Evolutionary conservation across 805 yeast genomes (phyloP), one percentile per base, ranked within the genome.

Genomic region (Wickerhamomyces rabaulensis): DNA sequence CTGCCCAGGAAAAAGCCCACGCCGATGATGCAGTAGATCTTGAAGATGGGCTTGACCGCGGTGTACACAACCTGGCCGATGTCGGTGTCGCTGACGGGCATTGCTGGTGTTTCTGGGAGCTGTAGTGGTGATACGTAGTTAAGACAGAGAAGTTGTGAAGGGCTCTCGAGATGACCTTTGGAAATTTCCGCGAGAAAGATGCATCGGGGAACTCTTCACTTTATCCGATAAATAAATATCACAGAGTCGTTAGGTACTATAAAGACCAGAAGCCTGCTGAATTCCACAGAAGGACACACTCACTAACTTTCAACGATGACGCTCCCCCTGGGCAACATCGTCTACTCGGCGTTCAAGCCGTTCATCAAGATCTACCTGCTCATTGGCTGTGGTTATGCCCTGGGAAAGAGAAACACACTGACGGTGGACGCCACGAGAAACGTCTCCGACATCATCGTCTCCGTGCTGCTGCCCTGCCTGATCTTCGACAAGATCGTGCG

Each of bases 311-410:
- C 31, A 27, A 27, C 12, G 36, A 33, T 33, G 36, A 33, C 36
- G 4, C 5, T 16, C 3, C 36, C 39, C 19, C 45, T 58, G 4
- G 58, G 59, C 1, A 21, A 57, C 7, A 50, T 75, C 44, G 71
- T 77, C 15, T 77, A 75, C 56, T 75, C 87, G 20, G 55, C 92
- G 1, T 87, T 84, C 23, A 88, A 87, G 68, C 96, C 96, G 13
- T 82, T 88, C 49, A 74, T 87, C 66, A 89, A 89, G 64, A 85
- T 88, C 53, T 85, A 87, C 57, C 66, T 85, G 53, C 82, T 86
- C 58, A 76, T 86, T 6, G 80, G 73, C 5, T 64, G 80, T 15
- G 96, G 96, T 12, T 84, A 71, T 52, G 61, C 71, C 36, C 65
- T 89, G 7, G 87, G 92, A 3, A 77, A 71, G 50, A 72, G 66